phyloP scores from a whole-genome alignment of 2,329 filamentous ascomycete species.

The Fusarium palustre region DNA sequence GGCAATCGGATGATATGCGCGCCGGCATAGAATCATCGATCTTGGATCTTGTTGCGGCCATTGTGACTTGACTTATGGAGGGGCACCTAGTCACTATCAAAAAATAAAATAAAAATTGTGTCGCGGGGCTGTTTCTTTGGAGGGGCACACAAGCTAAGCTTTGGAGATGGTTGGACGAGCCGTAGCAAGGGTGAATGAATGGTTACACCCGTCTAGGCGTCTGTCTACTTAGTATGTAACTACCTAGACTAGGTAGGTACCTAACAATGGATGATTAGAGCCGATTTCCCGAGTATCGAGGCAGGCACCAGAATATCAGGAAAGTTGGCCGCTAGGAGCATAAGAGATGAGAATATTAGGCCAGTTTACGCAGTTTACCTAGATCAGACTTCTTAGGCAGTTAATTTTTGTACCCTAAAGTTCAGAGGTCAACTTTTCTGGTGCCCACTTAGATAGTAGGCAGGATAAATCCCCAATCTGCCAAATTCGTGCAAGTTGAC shows the following conservation, averaged over 20 bases:
- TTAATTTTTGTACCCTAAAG: too few relatives aligned
- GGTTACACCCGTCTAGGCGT: conserved; percentile 10
- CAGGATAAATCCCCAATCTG: neutral
- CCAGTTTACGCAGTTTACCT: too few relatives aligned
- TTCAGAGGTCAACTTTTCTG: too few relatives aligned
- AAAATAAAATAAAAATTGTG: conserved; percentile 20
- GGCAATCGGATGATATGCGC: conserved; percentile 66
- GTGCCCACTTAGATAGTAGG: too few relatives aligned
- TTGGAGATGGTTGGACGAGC: conserved; percentile 8
- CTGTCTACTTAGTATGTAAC: too few relatives aligned
- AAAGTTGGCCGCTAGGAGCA: too few relatives aligned
- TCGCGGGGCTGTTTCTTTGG: conserved; percentile 29
- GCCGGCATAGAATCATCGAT: conserved; percentile 64
- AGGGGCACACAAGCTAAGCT: conserved; percentile 31
- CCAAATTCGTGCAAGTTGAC: conserved; percentile 10
- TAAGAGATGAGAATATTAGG: too few relatives aligned
- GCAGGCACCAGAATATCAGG: too few relatives aligned
- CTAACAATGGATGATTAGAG: conserved; percentile 1
- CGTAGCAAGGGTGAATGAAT: conserved; percentile 20
- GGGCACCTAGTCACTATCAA: conserved; percentile 15
- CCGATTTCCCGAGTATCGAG: conserved; percentile 16
- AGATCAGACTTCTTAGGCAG: too few relatives aligned
- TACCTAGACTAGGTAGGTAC: too few relatives aligned
- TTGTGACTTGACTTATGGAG: conserved; percentile 33
- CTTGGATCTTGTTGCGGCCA: conserved; percentile 48